Percentiles rank a stretch among this genome's conserved stretches.
Evolutionary conservation across 2,329 filamentous ascomycete genomes (phyloP).

Genomic region (Sclerotiophoma versabilis): DNA sequence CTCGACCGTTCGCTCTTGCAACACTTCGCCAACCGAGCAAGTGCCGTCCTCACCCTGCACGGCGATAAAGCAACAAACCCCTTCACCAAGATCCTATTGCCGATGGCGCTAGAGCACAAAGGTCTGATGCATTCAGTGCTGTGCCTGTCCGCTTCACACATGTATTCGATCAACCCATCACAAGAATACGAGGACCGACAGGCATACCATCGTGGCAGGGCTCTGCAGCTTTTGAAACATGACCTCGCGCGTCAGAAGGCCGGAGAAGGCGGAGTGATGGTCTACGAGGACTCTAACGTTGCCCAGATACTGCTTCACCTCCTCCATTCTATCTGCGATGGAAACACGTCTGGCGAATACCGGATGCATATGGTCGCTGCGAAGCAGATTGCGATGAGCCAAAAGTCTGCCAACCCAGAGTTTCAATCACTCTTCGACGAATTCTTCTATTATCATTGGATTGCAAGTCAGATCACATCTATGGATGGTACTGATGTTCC

Average conservation of each 20-base stretch:
- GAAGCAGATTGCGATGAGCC: constrained; percentile 69
- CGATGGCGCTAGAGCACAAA: constrained; percentile 78
- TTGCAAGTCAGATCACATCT: constrained; percentile 65
- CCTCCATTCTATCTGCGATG: constrained; percentile 67
- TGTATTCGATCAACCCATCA: constrained; percentile 60
- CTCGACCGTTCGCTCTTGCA: constrained; percentile 83
- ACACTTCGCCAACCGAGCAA: constrained; percentile 82
- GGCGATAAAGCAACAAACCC: constrained; percentile 77
- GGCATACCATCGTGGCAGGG: constrained; percentile 45
- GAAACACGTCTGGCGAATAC: constrained; percentile 72
- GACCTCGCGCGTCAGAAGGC: constrained; percentile 50
- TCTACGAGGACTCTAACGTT: constrained; percentile 64
- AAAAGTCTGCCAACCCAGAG: constrained; percentile 67
- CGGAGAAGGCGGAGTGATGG: constrained; percentile 46
- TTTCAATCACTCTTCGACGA: constrained; percentile 76
- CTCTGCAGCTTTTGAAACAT: constrained; percentile 59
- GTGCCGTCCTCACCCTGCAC: constrained; percentile 81
- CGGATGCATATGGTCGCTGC: constrained; percentile 81
- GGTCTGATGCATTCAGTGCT: constrained; percentile 92
- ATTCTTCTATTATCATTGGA: constrained; percentile 85
- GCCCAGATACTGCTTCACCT: constrained; percentile 67
- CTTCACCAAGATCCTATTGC: constrained; percentile 83
- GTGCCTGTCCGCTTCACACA: constrained; percentile 80
- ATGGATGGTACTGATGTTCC: constrained; percentile 61
- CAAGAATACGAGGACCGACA: constrained; percentile 62